These are phyloP conservation scores for Phytophthora crassamura DNA, from an alignment of 352 stramenopile species.

Conservation along the genomic window DNA sequence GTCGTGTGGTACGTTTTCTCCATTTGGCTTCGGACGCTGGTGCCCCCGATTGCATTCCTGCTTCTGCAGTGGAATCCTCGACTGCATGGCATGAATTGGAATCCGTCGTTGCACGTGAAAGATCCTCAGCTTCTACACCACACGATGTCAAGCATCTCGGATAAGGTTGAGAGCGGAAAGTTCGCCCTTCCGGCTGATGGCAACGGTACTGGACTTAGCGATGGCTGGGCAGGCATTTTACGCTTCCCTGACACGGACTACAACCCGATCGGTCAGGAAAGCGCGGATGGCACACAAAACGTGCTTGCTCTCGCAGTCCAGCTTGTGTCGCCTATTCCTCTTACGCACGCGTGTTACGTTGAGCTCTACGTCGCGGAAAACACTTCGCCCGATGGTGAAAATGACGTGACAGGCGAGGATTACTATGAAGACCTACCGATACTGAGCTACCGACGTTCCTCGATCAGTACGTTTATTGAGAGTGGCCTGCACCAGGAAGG, in stretches of 20 bases:
- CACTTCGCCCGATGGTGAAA: conserved; percentile 42
- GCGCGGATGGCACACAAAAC: conserved; percentile 66
- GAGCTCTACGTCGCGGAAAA: conserved; percentile 80
- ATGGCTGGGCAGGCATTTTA: conserved; percentile 73
- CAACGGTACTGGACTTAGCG: conserved; percentile 45
- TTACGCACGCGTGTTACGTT: conserved; percentile 77
- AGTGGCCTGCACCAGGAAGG: conserved; percentile 72
- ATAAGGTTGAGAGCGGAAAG: conserved; percentile 55
- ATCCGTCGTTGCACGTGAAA: conserved; percentile 62
- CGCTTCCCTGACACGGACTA: conserved; percentile 82
- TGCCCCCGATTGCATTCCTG: conserved; percentile 79
- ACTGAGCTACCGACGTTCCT: conserved; percentile 59
- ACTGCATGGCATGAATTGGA: conserved; percentile 77
- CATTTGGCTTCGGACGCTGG: conserved; percentile 78
- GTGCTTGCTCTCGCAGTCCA: conserved; percentile 82
- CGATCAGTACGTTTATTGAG: conserved; percentile 80
- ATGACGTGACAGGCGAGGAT: conserved; percentile 62
- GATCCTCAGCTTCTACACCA: conserved; percentile 40
- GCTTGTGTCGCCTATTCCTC: conserved; percentile 62
- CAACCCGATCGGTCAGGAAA: conserved; percentile 64
- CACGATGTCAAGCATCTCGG: conserved; percentile 47
- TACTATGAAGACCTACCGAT: conserved; percentile 58
- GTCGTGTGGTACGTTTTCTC: conserved; percentile 86
- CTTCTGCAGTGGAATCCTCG: conserved; percentile 88
- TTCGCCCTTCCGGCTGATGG: conserved; percentile 35